Evolutionary conservation across 805 yeast species (phyloP), one percentile per base, ranked within the genome.

Genomic region (Metschnikowia drakensbergensis): DNA sequence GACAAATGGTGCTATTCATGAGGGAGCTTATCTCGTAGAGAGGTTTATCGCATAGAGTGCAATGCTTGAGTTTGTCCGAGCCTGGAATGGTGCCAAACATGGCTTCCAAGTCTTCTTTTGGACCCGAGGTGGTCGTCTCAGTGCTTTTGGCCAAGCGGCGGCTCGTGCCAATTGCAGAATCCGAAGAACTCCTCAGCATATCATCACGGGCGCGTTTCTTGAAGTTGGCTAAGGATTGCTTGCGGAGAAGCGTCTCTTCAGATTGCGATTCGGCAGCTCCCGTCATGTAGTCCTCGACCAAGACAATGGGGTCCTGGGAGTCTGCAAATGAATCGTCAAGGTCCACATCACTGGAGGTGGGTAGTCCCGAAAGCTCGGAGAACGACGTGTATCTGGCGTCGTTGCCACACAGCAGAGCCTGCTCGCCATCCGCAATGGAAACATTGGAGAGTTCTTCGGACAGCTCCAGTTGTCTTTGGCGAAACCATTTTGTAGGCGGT

Each of bases 31-130:
- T 62, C 49, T 84, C 89, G 61, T 84, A 85, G 28, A 85, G 61
- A 11, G 89, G 87, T 46, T 75, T 77, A 34, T 83, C 88, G 62
- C 92, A 85, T 9, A 85, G 67, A n/a, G 83, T 80, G 59, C 92
- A 85, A 57, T 78, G 66, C 51, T 74, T 74, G 33, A 78, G 61
- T 31, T 64, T 48, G 51, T 67, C 68, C 36, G 65, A 54, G 9
- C 74, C 75, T 0, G 74, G 75, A 32, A 69, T 61, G 42, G 63
- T 62, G 17, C 74, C 73, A 56, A 67, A 67, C 32, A 71, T 67
- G 36, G 64, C 68, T 51, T 71, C 72, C 29, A 68, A 54, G 48
- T 64, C 63, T 47, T 66, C 68, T 9, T 29, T 43, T 2, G 46
- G 10, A n/a, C 43, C 43, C 3, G 36, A 40, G 27, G 26, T 8